A percentile compares a stretch with the other conserved stretches of the same genome.
Evolutionary conservation across 2,329 filamentous ascomycete genomes (phyloP).

Genomic region (Cercospora sesami): DNA sequence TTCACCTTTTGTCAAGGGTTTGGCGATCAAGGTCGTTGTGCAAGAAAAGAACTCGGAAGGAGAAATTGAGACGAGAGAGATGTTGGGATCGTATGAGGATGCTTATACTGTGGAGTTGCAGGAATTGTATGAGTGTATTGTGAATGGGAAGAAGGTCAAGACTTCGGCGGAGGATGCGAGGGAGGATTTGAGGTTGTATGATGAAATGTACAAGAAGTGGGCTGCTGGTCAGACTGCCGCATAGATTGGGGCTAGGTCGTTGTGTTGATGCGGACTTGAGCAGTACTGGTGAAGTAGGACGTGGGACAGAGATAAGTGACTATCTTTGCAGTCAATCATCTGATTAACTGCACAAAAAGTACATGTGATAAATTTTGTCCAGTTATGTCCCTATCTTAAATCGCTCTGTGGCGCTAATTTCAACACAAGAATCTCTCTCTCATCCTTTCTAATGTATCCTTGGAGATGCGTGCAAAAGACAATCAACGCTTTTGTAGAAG

Average conservation of each 20-base stretch:
- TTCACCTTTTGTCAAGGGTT: constrained; percentile 58
- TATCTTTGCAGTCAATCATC: neutral
- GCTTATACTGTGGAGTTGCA: constrained; percentile 48
- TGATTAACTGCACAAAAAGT: neutral
- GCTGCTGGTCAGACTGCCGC: neutral
- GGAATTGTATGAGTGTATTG: constrained; percentile 44
- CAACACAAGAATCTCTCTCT: neutral
- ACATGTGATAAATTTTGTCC: neutral
- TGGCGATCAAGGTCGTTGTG: constrained; percentile 53
- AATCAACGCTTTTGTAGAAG: neutral
- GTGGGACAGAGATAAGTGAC: no score
- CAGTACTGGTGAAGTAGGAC: no score
- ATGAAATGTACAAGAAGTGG: constrained; percentile 36
- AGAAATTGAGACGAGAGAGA: constrained; percentile 29
- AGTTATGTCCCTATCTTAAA: neutral
- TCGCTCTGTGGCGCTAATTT: neutral
- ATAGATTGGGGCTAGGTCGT: neutral
- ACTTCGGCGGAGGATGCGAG: constrained; percentile 46
- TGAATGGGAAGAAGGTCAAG: constrained; percentile 44
- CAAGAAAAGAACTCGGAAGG: constrained; percentile 46
- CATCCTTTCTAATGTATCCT: neutral
- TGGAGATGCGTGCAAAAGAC: neutral
- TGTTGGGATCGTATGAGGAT: constrained; percentile 52
- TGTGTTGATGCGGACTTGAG: neutral
- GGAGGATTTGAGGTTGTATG: constrained; percentile 43